Conservation (phyloP, 441 rosid genomes). For the Arabidopsis hybrid region DNA sequence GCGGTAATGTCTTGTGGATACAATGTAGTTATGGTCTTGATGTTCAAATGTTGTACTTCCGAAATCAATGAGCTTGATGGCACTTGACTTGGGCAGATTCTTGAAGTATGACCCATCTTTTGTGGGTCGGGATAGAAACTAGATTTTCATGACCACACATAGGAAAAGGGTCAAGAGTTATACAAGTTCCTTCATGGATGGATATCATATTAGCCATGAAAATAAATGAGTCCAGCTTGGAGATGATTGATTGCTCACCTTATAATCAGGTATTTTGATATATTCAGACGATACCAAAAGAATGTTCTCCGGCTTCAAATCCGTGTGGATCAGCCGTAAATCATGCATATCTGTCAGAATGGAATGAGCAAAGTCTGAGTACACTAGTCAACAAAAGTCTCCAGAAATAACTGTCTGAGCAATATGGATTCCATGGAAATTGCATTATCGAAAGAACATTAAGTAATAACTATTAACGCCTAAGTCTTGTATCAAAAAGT, state of each 20-base stretch:
- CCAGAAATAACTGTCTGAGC: not conserved
- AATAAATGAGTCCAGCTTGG: constrained; percentile 1
- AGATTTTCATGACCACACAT: constrained; percentile 31
- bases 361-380: constrained; percentile 33
- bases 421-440: constrained; percentile 21
- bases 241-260: constrained; percentile 52
- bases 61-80: constrained; percentile 95
- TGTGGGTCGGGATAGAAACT: constrained; percentile 71
- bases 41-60: constrained; percentile 93
- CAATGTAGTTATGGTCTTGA: constrained; percentile 87
- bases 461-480: constrained; percentile 27
- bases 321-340: constrained; percentile 85
- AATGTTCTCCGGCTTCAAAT: constrained; percentile 95
- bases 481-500: constrained; percentile 11
- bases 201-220: constrained; percentile 22
- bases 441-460: constrained; percentile 8
- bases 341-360: constrained; percentile 87
- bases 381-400: constrained; percentile 34
- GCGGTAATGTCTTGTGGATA: constrained; percentile 93
- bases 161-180: constrained; percentile 26
- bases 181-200: constrained; percentile 17
- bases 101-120: constrained; percentile 85
- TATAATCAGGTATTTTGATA: constrained; percentile 85
- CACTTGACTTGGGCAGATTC: constrained; percentile 90
- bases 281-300: constrained; percentile 87